Conservation (phyloP, 495 filamentous ascomycete species). For the Penicillium lividum region DNA sequence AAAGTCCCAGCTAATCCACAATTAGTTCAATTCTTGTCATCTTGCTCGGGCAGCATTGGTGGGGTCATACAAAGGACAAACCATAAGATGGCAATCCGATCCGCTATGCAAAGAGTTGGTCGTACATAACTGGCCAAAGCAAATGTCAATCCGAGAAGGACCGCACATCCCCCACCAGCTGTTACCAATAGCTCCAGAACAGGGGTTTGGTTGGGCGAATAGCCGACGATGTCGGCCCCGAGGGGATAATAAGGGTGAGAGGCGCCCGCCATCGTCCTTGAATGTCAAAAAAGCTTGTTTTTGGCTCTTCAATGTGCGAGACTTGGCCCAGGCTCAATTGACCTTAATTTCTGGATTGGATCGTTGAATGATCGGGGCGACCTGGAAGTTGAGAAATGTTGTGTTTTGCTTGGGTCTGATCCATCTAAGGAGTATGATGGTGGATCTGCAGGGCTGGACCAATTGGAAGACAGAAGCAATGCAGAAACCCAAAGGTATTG, state of each 20-base stretch:
- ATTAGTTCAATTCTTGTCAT: constrained; percentile 9
- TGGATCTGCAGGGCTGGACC: constrained; percentile 14
- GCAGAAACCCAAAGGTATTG: neutral
- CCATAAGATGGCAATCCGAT: constrained; percentile 64
- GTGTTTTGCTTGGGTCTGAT: constrained; percentile 3
- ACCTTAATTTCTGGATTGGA: neutral
- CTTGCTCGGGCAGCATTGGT: neutral
- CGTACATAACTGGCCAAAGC: constrained; percentile 46
- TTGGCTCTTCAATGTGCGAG: neutral
- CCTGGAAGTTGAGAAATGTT: neutral
- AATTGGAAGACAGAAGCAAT: constrained; percentile 1
- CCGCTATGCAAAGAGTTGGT: constrained; percentile 46
- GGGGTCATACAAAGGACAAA: constrained; percentile 60
- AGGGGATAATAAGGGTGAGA: constrained; percentile 74
- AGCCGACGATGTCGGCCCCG: constrained; percentile 59
- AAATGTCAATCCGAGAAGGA: constrained; percentile 54
- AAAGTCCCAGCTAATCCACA: constrained; percentile 56
- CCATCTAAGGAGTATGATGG: constrained; percentile 3
- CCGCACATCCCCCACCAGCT: constrained; percentile 52
- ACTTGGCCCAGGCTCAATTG: neutral
- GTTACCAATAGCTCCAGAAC: constrained; percentile 53
- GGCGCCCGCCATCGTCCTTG: constrained; percentile 20
- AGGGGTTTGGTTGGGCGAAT: constrained; percentile 59
- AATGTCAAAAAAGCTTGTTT: constrained; percentile 12
- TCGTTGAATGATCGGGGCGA: neutral